These are phyloP conservation scores for Colletotrichum agaves DNA, from an alignment of 2,329 filamentous ascomycete genomes.

Conservation along the genomic window DNA sequence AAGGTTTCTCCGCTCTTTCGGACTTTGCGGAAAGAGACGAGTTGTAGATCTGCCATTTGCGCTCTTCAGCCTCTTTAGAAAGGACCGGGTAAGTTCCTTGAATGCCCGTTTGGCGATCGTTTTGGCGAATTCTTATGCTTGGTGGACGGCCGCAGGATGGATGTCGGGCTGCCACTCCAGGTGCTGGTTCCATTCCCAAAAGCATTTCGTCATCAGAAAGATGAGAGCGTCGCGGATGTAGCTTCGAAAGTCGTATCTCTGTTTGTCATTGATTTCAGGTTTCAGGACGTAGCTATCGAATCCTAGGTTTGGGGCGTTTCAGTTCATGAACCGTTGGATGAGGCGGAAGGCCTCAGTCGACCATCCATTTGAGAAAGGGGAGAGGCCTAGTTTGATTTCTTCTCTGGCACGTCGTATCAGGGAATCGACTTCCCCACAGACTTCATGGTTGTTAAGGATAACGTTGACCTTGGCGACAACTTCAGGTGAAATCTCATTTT, in stretches of 20 bases:
- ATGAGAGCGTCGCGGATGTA: background rate
- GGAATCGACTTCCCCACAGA: background rate
- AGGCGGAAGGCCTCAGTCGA: background rate
- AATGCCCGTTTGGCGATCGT: background rate
- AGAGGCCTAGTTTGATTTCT: background rate
- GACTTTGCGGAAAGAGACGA: background rate
- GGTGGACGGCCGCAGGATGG: background rate
- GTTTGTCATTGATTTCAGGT: background rate
- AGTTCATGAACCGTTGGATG: background rate
- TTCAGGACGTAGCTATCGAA: constrained; percentile 7
- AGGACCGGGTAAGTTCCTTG: background rate
- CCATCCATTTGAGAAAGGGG: background rate
- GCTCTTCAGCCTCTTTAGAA: background rate
- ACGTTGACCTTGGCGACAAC: background rate
- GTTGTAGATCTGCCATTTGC: background rate
- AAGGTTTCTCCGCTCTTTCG: background rate
- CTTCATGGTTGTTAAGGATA: background rate
- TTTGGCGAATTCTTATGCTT: background rate
- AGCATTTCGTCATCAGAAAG: background rate
- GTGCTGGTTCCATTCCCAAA: background rate
- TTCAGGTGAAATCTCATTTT: background rate
- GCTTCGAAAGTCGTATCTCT: background rate
- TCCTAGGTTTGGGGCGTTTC: background rate
- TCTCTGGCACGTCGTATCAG: background rate
- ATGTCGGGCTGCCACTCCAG: constrained; percentile 5